phyloP scores from a whole-genome alignment of 2,329 filamentous ascomycete species.

The Cordyceps farinosa region DNA sequence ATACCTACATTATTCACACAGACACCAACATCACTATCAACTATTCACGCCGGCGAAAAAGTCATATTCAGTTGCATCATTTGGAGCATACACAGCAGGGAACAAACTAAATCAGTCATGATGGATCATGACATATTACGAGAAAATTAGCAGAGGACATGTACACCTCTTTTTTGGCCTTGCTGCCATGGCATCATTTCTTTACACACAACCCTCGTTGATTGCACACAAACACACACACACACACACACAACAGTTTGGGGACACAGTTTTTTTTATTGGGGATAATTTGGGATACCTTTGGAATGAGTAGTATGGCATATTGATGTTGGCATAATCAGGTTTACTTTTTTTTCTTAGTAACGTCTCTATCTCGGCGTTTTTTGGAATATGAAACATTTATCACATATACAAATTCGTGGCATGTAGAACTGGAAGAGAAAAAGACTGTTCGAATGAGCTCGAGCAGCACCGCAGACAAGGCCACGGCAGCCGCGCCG shows the following conservation, averaged over 20 bases:
- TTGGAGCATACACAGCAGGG: constrained; percentile 13
- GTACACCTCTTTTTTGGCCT: no score
- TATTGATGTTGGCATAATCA: constrained; percentile 7
- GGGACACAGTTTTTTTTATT: neutral
- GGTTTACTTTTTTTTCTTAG: neutral
- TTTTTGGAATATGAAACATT: neutral
- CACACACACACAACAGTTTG: neutral
- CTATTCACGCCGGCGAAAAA: neutral
- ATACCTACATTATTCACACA: neutral
- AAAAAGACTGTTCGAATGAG: no score
- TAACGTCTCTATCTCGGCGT: constrained; percentile 6
- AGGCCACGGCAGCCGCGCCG: no score
- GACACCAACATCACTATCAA: neutral
- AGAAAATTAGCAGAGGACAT: neutral
- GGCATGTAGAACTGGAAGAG: neutral
- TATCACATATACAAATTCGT: neutral
- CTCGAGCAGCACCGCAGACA: no score
- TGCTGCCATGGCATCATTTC: neutral
- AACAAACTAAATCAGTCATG: neutral
- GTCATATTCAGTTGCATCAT: constrained; percentile 7
- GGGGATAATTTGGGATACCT: constrained; percentile 9
- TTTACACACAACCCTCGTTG: neutral
- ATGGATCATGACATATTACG: neutral
- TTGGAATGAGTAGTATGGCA: constrained; percentile 8
- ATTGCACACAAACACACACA: neutral